Conservation (phyloP, 345 rosid genomes). For the Mangifera indica region DNA sequence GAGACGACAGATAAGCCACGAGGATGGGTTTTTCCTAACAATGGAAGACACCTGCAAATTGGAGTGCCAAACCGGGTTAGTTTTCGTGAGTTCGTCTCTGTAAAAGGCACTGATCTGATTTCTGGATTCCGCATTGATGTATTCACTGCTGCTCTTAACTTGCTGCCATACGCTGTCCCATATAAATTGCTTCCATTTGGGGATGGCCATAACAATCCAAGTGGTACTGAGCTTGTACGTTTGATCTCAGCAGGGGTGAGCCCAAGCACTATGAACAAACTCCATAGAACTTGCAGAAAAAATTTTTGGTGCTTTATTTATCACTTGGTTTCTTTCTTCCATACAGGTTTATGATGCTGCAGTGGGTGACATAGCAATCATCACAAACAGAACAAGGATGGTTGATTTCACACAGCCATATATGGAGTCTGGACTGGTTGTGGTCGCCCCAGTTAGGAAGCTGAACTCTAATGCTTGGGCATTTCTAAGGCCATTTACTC, state of each 20-base stretch:
- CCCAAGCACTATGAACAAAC: constrained; percentile 32
- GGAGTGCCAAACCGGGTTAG: constrained; percentile 68
- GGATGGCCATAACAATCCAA: constrained; percentile 50
- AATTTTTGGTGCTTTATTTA: constrained; percentile 12
- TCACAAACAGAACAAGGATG: constrained; percentile 61
- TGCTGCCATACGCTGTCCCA: constrained; percentile 86
- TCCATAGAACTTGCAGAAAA: too few species aligned
- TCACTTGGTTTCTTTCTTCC: constrained; percentile 1
- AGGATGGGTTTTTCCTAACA: constrained; percentile 86
- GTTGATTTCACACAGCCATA: constrained; percentile 82
- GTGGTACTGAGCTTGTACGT: constrained; percentile 56
- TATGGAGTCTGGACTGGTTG: constrained; percentile 68
- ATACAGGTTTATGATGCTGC: constrained; percentile 61
- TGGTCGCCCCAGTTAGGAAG: constrained; percentile 68
- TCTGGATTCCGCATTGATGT: constrained; percentile 90
- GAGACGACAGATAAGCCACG: constrained; percentile 60
- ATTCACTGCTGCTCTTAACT: constrained; percentile 64
- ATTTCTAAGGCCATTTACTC: constrained; percentile 68
- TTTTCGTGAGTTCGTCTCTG: constrained; percentile 64
- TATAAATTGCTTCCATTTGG: constrained; percentile 63
- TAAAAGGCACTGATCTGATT: constrained; percentile 41
- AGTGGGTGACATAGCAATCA: constrained; percentile 66
- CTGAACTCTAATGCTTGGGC: constrained; percentile 48
- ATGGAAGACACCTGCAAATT: constrained; percentile 69
- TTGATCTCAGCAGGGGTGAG: constrained; percentile 63